Evolutionary conservation across 257 asterid genomes (phyloP), one percentile per base, ranked within the genome.

Genomic region (Cordia subcordata): DNA sequence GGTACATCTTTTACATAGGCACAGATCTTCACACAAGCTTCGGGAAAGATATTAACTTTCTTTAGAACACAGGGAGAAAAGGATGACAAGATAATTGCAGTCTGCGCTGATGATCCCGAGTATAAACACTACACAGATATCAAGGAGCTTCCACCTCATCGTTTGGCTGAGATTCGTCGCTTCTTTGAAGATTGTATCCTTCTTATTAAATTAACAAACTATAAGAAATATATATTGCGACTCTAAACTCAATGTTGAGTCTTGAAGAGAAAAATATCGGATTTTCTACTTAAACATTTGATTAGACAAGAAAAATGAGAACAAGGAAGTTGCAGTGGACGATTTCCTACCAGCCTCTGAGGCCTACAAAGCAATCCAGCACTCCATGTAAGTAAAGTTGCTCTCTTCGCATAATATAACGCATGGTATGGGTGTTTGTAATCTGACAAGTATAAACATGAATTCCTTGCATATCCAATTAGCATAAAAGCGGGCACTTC

Each of bases 11-110:
- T 17, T 49, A 51, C 60, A 32, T 51, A 16, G 16, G 52, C 21
- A 61, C 55, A 4, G 5, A 18, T 49, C 51, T 57, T 53, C 49
- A 27, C 60, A 19, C 57, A 21, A 10, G 62, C 52, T 47, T 58
- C 27, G 8, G 39, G 58, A 15, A 23, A 32, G 20, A 47, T 44
- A 51, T 13, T 62, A 54, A 55, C 37, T 68, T 60, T 38, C 47
- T 52, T 27, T 21, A 44, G 11, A 49, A 62, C 19, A 42, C 82
- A 86, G 99, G 96, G 99, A 23, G 97, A 88, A 75, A 81, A 74
- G 65, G 99, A 92, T 66, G 96, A 92, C 82, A 92, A 92, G 86
- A 92, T 92, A 70, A 88, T 92, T 71, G 97, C 97, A 49, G 96
- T 88, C 8, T 88, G 98, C 71, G 96, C 94, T 42, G 98, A 88